Evolutionary conservation across 2,329 filamentous ascomycete genomes (phyloP).

Genomic region (Aspergillus viridinutans): DNA sequence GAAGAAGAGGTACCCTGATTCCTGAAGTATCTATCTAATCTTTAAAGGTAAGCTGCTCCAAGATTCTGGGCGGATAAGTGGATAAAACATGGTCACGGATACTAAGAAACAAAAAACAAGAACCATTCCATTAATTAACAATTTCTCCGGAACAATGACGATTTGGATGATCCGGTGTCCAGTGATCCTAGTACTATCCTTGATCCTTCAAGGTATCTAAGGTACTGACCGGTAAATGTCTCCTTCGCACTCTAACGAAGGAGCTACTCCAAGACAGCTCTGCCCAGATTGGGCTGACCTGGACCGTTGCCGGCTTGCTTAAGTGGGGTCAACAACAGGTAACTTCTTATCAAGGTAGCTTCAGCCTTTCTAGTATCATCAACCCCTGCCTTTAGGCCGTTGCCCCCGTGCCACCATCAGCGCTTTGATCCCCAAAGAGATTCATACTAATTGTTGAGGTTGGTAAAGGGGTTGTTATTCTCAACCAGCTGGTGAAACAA

Average conservation of each 20-base stretch:
- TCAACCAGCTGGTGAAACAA: neutral
- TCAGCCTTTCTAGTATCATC: neutral
- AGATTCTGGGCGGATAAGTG: neutral
- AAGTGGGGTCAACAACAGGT: neutral
- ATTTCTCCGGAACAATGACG: neutral
- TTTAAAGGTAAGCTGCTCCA: neutral
- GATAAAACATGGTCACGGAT: neutral
- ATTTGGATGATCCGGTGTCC: too few species aligned
- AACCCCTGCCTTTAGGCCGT: neutral
- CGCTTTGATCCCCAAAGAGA: neutral
- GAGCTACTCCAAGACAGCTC: neutral
- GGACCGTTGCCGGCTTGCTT: neutral
- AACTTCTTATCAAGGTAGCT: neutral
- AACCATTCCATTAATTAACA: neutral
- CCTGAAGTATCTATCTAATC: neutral
- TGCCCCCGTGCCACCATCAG: neutral
- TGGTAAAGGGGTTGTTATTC: neutral
- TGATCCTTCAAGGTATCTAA: too few species aligned
- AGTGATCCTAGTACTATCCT: too few species aligned
- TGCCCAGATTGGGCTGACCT: neutral
- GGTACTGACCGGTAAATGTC: too few species aligned
- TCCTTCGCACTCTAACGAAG: too few species aligned
- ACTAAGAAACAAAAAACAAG: neutral
- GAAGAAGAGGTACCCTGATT: neutral
- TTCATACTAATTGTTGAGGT: neutral